Conservation (phyloP, 805 yeast species). For the Schizosaccharomyces japonicus region DNA sequence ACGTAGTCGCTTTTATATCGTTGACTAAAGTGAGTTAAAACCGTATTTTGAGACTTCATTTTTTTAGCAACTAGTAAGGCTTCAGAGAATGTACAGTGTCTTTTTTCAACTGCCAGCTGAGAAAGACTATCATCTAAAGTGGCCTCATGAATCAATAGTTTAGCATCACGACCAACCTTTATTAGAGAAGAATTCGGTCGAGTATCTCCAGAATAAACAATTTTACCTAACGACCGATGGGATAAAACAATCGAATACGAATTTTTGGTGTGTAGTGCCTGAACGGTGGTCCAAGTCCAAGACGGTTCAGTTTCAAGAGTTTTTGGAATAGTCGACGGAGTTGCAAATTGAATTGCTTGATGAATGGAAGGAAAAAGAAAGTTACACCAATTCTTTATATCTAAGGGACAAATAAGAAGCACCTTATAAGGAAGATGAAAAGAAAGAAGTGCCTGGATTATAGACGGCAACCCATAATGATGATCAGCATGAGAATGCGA, state of each 20-base stretch:
- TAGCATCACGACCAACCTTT: slow-evolving; percentile 38
- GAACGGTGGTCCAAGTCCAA: slow-evolving; percentile 42
- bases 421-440: no score
- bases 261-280: slow-evolving; percentile 67
- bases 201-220: slow-evolving; percentile 88
- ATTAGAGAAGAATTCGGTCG: slow-evolving; percentile 53
- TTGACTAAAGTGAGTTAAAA: slow-evolving; percentile 82
- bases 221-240: slow-evolving; percentile 27
- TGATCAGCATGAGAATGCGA: slow-evolving; percentile 96
- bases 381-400: no score
- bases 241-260: slow-evolving; percentile 45
- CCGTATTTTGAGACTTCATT: slow-evolving; percentile 48
- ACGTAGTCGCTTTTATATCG: slow-evolving; percentile 50
- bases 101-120: slow-evolving; percentile 57
- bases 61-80: slow-evolving; percentile 45
- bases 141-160: slow-evolving; percentile 75
- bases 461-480: slow-evolving; percentile 57
- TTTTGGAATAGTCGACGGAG: no score
- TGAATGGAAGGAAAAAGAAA: no score
- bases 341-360: no score
- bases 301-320: no score
- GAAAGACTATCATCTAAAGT: slow-evolving; percentile 60
- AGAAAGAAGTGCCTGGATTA: slow-evolving; percentile 40
- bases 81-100: slow-evolving; percentile 73
- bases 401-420: no score